These are phyloP conservation scores for Dendryphion nanum DNA, from an alignment of 2,329 filamentous ascomycete genomes.

Conservation along the genomic window DNA sequence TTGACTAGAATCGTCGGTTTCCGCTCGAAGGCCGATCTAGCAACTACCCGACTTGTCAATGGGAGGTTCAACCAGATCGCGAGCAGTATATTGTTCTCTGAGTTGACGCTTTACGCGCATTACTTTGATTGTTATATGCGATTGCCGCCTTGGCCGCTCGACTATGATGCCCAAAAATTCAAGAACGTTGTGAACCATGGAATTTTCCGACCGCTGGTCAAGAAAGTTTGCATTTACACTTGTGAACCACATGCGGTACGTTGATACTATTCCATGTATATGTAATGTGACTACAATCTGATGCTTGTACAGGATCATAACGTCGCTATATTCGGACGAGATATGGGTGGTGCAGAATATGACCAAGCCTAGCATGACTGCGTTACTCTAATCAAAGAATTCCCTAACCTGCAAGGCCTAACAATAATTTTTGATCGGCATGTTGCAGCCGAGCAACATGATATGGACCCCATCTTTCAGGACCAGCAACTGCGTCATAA, in stretches of 20 bases:
- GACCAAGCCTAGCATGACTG: not conserved
- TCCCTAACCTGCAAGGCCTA: slow-evolving; percentile 3
- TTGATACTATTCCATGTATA: not conserved
- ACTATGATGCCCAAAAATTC: slow-evolving; percentile 4
- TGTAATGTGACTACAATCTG: too few relatives aligned
- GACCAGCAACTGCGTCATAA: not conserved
- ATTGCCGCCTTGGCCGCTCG: not conserved
- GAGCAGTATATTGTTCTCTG: slow-evolving; percentile 1
- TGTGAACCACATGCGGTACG: slow-evolving; percentile 9
- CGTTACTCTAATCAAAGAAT: slow-evolving; percentile 1
- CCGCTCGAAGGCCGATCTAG: not conserved
- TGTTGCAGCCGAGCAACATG: too few relatives aligned
- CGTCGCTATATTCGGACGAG: not conserved
- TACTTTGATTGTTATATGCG: not conserved
- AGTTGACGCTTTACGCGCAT: slow-evolving; percentile 5
- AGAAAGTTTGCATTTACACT: slow-evolving; percentile 6
- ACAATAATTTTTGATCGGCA: slow-evolving; percentile 8
- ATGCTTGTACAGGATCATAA: not conserved
- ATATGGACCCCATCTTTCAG: not conserved
- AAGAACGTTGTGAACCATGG: slow-evolving; percentile 4
- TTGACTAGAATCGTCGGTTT: not conserved
- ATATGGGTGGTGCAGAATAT: not conserved
- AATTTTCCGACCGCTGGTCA: slow-evolving; percentile 4
- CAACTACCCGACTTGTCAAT: slow-evolving; percentile 2
- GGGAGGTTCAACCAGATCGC: slow-evolving; percentile 2